Evolutionary conservation across 2,329 filamentous ascomycete species (phyloP), one percentile per base, ranked within the genome.

Genomic region (Aspergillus thermomutatus): DNA sequence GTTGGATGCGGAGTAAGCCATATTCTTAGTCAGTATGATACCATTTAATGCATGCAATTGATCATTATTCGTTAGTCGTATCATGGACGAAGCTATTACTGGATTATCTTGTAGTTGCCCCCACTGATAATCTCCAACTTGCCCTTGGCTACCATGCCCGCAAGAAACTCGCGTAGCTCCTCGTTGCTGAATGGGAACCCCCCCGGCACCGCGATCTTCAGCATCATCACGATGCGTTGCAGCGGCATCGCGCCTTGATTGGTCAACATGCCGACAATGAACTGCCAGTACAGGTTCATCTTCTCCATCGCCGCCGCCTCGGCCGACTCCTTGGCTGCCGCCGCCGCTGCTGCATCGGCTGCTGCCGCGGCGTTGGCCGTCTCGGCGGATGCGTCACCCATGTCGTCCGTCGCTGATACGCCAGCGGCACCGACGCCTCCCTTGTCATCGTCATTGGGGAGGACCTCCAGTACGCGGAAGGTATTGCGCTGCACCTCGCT

Each of bases 251-350:
- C 85, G 19, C 88, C 88, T 65, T 91, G 89, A 73, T 97, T 97
- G 60, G 91, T 97, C 74, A 99, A 78, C 94, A 99, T 97, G 52
- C 91, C 91, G 55, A 92, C 80, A 57, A 99, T 92, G 71, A 96
- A 97, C 67, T 92, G 89, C 85, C 90, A 91, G 74, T 97, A 96
- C 41, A 96, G 83, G 46, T 82, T 80, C 72, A 84, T 85, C 66
- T 86, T 86, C 71, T 90, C 88, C 62, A 85, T 81, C 23, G 88
- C 82, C 31, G 89, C 79, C 14, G 83, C 83, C 43, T 83, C 79
- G 9, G 77, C 76, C 1, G 76, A 71, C 62, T 79, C 75, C 57
- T 75, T 77, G 14, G 74, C 74, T 21, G 76, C 76, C 0, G 73
- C 75, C 0, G 71, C 70, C 0, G 75, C 77, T 0, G 76, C 76